Evolutionary conservation across 192 early-diverging fungal genomes (phyloP).

Genomic region (Entomortierella lignicola): DNA sequence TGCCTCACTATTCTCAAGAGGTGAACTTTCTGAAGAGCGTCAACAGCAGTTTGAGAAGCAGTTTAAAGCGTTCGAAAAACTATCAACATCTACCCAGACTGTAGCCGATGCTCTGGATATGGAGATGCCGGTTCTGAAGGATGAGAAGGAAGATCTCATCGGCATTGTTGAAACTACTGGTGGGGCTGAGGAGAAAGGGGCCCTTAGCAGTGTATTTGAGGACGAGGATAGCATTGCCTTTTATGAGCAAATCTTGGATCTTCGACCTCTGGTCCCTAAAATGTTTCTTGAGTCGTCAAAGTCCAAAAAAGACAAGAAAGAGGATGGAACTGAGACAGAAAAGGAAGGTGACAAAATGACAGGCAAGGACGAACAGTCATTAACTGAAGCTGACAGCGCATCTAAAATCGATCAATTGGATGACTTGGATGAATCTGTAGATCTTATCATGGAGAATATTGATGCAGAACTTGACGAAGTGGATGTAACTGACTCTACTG

Average conservation of each 20-base stretch:
- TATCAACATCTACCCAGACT: slow-evolving; percentile 58
- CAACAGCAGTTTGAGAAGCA: slow-evolving; percentile 80
- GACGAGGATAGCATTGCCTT: slow-evolving; percentile 93
- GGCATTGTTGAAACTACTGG: slow-evolving; percentile 26
- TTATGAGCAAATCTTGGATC: slow-evolving; percentile 88
- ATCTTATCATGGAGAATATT: slow-evolving; percentile 31
- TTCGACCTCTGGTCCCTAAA: slow-evolving; percentile 84
- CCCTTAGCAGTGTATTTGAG: slow-evolving; percentile 81
- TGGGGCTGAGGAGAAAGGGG: slow-evolving; percentile 49
- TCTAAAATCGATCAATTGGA: slow-evolving; percentile 24
- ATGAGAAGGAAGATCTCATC: slow-evolving; percentile 67
- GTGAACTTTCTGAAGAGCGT: slow-evolving; percentile 83
- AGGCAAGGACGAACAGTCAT: slow-evolving; percentile 53
- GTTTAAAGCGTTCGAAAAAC: slow-evolving; percentile 76
- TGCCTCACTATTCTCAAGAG: slow-evolving; percentile 83
- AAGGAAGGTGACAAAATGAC: slow-evolving; percentile 50
- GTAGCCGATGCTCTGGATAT: slow-evolving; percentile 79
- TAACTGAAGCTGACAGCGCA: slow-evolving; percentile 18
- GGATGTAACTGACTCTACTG: slow-evolving; percentile 27
- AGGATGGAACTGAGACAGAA: slow-evolving; percentile 14
- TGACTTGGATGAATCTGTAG: slow-evolving; percentile 34
- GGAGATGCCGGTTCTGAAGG: slow-evolving; percentile 83
- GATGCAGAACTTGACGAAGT: slow-evolving; percentile 42
- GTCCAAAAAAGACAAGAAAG: slow-evolving; percentile 58
- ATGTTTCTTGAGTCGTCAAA: slow-evolving; percentile 76